Evolutionary conservation across 345 rosid species (phyloP), one percentile per base, ranked within the genome.

Genomic region (Nasturtium officinale): DNA sequence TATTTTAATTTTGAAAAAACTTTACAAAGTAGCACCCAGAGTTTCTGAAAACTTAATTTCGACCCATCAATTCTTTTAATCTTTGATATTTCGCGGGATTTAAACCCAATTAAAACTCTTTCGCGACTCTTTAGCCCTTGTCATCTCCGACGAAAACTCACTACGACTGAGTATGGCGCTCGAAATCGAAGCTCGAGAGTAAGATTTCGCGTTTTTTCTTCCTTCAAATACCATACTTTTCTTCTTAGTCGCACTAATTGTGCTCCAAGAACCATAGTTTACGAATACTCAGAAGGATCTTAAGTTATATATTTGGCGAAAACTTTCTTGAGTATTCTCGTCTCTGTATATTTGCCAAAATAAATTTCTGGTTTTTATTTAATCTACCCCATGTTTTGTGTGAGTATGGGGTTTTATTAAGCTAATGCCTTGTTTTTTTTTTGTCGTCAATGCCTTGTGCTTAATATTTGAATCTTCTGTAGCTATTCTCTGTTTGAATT

Each of bases 131-230:
- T 26, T 0, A 3, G 20, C 40, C 8, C 50, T 38, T 21, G 3
- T n/a, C 69, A 46, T 53, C 80, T 64, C 76, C 76, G 76, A 62
- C 76, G 40, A 70, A 71, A 26, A 21, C 54, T 7, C 61, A 26
- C 23, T 9, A 12, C 56, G 54, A 47, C 56, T n/a, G 66, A 33
- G 12, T 61, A 93, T 89, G 97, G 83, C 90, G 53, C 80, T 89
- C 32, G 98, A 94, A 86, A 91, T 94, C 82, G 98, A 94, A 80
- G 95, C 98, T 73, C 88, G 96, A 67, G 98, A 94, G 98, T 94
- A 79, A 82, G 96, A 62, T 58, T 6, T 72, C 57, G 1, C 21
- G 2, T 6, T 21, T 17, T 47, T 8, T 21, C 3, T 59, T 20
- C 7, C 10, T 15, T 15, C 16, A 46, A 6, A 13, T n/a, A 38